A percentile compares a stretch with the other conserved stretches of the same genome.
These are phyloP conservation scores for Fraxinus cuspidata DNA, from an alignment of 257 asterid species.

Conservation along the genomic window DNA sequence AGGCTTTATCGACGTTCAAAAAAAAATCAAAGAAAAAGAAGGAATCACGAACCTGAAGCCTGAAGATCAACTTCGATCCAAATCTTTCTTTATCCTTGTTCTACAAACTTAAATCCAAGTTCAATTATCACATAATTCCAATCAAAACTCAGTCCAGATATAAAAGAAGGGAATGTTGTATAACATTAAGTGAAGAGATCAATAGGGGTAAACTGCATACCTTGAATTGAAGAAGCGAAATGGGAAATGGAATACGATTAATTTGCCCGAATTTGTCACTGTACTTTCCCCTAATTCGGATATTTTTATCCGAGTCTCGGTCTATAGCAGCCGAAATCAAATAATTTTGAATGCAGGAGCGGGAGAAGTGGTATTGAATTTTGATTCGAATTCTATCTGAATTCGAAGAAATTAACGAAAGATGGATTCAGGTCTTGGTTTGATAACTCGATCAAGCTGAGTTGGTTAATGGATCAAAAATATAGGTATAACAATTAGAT, in stretches of 20 bases:
- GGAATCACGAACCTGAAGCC: background rate
- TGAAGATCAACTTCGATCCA: background rate
- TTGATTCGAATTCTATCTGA: no score
- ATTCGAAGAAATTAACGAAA: no score
- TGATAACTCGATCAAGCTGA: no score
- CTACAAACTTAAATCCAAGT: background rate
- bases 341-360: background rate
- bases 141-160: slow-evolving; percentile 1
- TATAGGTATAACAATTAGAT: no score
- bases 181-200: background rate
- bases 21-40: background rate
- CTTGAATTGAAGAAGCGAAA: background rate
- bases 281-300: background rate
- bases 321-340: background rate
- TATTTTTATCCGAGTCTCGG: background rate
- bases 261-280: background rate
- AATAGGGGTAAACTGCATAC: background rate
- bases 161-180: background rate
- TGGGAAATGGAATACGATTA: background rate
- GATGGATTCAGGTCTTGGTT: no score
- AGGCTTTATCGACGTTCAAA: background rate
- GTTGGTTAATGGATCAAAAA: no score
- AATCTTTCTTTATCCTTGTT: background rate
- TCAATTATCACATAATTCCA: background rate
- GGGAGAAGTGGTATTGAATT: no score